Evolutionary conservation across 1,284 basidiomycete genomes (phyloP).

Genomic region (Pyrrhoderma lamaoense): DNA sequence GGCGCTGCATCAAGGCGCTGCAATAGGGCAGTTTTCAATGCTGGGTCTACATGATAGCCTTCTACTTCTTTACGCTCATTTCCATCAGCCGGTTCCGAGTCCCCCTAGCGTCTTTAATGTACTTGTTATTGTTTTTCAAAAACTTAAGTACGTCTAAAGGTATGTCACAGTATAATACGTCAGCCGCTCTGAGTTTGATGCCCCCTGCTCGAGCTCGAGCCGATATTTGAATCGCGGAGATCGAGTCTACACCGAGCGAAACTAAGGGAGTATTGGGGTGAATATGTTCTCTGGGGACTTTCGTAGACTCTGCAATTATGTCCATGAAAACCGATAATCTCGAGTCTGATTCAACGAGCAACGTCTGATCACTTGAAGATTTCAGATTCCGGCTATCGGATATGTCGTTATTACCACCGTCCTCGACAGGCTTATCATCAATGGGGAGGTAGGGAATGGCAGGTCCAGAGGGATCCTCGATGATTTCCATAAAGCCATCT

Average conservation of each 20-base stretch:
- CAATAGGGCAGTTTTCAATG: slow-evolving; percentile 11
- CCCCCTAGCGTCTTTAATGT: background rate
- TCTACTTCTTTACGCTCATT: too few species aligned
- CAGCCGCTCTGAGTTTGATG: slow-evolving; percentile 30
- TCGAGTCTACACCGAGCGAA: slow-evolving; percentile 45
- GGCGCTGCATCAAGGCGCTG: slow-evolving; percentile 17
- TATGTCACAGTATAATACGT: slow-evolving; percentile 35
- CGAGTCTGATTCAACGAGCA: background rate
- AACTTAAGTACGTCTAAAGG: slow-evolving; percentile 25
- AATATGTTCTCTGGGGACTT: slow-evolving; percentile 24
- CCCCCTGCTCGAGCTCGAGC: slow-evolving; percentile 34
- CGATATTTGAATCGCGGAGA: slow-evolving; percentile 42
- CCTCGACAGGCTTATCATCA: background rate
- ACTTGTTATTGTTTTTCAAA: background rate
- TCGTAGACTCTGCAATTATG: slow-evolving; percentile 23
- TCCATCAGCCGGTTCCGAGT: too few species aligned
- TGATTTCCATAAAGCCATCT: slow-evolving; percentile 24
- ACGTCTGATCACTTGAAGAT: too few species aligned
- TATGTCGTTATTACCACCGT: background rate
- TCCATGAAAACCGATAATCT: slow-evolving; percentile 18
- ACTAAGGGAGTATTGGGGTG: slow-evolving; percentile 30
- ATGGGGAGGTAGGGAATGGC: slow-evolving; percentile 1
- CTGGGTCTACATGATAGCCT: background rate
- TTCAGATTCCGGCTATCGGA: background rate
- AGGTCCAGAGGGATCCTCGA: slow-evolving; percentile 22